Evolutionary conservation across 208 protist genomes (phyloP).

Genomic region (Wallacemonas sp.): DNA sequence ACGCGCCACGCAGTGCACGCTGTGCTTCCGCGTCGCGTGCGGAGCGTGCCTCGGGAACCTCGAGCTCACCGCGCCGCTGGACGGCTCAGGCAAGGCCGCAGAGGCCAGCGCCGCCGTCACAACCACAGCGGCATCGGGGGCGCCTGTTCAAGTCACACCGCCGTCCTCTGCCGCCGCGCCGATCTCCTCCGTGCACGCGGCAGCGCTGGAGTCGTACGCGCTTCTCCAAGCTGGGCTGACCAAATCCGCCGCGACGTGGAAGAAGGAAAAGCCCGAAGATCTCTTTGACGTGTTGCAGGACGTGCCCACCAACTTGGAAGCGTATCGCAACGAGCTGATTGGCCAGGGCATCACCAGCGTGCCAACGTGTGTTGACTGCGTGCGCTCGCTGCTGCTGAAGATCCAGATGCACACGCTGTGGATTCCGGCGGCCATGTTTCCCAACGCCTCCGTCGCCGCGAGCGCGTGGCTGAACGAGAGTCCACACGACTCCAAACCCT

Average conservation of each 20-base stretch:
- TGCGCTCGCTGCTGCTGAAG: conserved; percentile 41
- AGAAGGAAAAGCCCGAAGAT: conserved; percentile 4
- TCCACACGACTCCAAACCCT: not conserved
- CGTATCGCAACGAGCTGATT: conserved; percentile 2
- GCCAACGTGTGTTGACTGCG: conserved; percentile 72
- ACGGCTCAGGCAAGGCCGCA: not conserved
- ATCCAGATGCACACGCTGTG: conserved; percentile 59
- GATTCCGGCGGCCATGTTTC: conserved; percentile 65
- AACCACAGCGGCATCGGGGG: not conserved
- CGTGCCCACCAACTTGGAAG: not conserved
- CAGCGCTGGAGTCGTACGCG: conserved; percentile 4
- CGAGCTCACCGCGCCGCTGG: conserved; percentile 27
- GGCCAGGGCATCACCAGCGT: conserved; percentile 12
- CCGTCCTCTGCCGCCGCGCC: not conserved
- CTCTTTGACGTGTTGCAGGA: not conserved
- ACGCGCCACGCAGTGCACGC: conserved; percentile 46
- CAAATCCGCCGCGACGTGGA: not conserved
- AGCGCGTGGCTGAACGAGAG: not conserved
- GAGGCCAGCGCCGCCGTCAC: not conserved
- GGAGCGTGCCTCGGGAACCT: conserved; percentile 59
- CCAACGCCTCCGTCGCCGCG: conserved; percentile 12
- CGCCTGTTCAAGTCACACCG: no score
- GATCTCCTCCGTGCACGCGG: conserved; percentile 2
- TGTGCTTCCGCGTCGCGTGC: conserved; percentile 69
- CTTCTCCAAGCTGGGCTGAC: not conserved